Base-by-base conservation (phyloP, 148 eudicot genomes). In the Pharnaceum exiguum region DNA sequence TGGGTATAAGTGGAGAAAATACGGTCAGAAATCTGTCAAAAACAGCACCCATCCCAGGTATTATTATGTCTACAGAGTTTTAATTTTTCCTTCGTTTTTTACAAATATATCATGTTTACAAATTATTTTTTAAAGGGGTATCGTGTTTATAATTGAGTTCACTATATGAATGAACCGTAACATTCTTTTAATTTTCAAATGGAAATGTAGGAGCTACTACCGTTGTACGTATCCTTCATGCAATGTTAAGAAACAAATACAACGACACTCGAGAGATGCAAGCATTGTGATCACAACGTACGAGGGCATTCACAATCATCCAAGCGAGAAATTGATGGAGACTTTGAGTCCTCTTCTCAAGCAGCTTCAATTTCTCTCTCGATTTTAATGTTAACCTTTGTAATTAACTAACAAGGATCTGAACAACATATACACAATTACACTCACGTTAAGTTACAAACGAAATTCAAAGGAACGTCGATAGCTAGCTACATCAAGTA, bases 201-300 rank as follows among this genome's bases (percentile, higher is more conserved):
- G 32, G 26, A 58, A n/a, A n/a, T 44, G 67, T 65, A 91, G 97
- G 96, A 91, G 97, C 71, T 91, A 91, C 32, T 91, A 91, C 38
- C 77, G 97, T 7, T 91, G 97, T 71, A 91, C 97, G 1, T 93
- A 91, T 68, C 96, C 84, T 58, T 84, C 96, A 47, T 91, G 96
- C 88, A 87, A 81, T 48, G 97, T 91, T 67, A 91, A 91, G 86
- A 91, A 91, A 57, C 97, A 91, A 55, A 91, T 91, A 65, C 97
- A 91, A 70, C 62, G 97, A 59, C 97, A 82, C 39, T 82, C 94
- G 7, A 85, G 81, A 33, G 97, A 91, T 58, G 82, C 73, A 44
- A 66, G 81, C 65, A 67, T 82, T 8, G 97, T 91, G 5, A 94
- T 91, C 54, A 87, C 97, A 18, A 87, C 96, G 6, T 91, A 91